Evolutionary conservation across 768 basidiomycete genomes (phyloP), one percentile per base, ranked within the genome.

Genomic region (Podaxis rugospora): DNA sequence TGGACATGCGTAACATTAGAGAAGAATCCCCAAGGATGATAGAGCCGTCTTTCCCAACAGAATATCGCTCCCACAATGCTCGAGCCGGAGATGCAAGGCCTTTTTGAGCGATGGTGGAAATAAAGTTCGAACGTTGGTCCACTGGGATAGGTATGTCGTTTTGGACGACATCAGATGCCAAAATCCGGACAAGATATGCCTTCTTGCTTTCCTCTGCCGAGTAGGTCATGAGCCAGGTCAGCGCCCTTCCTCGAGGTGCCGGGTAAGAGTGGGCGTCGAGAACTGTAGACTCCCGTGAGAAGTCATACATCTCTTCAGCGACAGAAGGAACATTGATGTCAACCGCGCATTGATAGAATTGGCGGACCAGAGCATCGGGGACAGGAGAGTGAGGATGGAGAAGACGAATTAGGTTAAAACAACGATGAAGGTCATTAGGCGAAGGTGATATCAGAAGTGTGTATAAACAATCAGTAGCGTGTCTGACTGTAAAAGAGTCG

Each of bases 11-110:
- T 18, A 83, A 57, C 71, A 83, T 72, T 64, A 79, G 67, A 1
- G 69, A 70, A 21, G 81, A 73, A 63, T 80, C 75, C 16, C 78
- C 80, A 9, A 75, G 70, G 28, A 89, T 76, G 2, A 74, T 55
- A 14, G 68, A 65, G 18, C 66, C 74, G 51, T 81, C 79, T 54
- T 63, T 69, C 21, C 81, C 82, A 42, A 63, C 66, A 1, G 81
- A 71, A 67, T 82, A 86, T 62, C 78, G 76, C 64, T 83, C 80
- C 85, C 86, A 90, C 16, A 90, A 76, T 6, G 67, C 65, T 18
- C 85, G 76, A 21, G 87, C 82, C 14, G 78, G 68, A 4, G 63
- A 68, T 3, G 78, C 77, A 50, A 83, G 80, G 6, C 87, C 85
- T 23, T 72, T 68, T 25, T 69, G 65, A 0, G 86, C 87, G 5